Conservation (phyloP, 352 stramenopile genomes). For the Globisporangium perplexum region DNA sequence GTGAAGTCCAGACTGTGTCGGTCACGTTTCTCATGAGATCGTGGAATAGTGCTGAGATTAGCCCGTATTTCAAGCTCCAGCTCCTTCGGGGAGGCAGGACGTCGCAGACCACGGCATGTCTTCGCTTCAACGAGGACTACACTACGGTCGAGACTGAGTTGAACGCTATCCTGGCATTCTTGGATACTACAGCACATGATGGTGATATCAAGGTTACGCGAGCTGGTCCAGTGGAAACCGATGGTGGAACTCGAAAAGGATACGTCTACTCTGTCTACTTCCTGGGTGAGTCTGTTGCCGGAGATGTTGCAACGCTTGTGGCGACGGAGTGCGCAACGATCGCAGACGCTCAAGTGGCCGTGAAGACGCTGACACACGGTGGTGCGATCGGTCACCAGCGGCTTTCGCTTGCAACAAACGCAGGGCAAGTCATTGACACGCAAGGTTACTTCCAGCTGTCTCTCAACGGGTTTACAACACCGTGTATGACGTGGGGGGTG, state of each 20-base stretch:
- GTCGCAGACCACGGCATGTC: slow-evolving; percentile 27
- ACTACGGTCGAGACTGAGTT: slow-evolving; percentile 19
- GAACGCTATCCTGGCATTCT: slow-evolving; percentile 12
- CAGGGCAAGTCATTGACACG: slow-evolving; percentile 51
- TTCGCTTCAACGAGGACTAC: slow-evolving; percentile 29
- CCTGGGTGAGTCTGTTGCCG: slow-evolving; percentile 64
- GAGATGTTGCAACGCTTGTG: slow-evolving; percentile 66
- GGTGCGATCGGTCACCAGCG: slow-evolving; percentile 75
- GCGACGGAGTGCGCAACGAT: slow-evolving; percentile 25
- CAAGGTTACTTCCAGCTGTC: slow-evolving; percentile 53
- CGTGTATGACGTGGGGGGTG: slow-evolving; percentile 58
- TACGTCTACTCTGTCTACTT: slow-evolving; percentile 95
- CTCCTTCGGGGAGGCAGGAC: slow-evolving; percentile 28
- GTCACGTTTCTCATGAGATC: slow-evolving; percentile 25
- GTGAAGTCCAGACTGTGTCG: slow-evolving; percentile 85
- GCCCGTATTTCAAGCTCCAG: slow-evolving; percentile 30
- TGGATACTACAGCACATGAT: slow-evolving; percentile 20
- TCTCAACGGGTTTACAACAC: slow-evolving; percentile 17
- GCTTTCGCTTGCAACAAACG: slow-evolving; percentile 78
- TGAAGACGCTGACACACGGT: slow-evolving; percentile 67
- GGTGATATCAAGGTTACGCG: slow-evolving; percentile 55
- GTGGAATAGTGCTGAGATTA: slow-evolving; percentile 16
- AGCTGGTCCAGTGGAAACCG: slow-evolving; percentile 25
- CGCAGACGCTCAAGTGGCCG: slow-evolving; percentile 14
- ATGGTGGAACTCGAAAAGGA: slow-evolving; percentile 30